A percentile compares a stretch with the other conserved stretches of the same genome.
Evolutionary conservation across 441 rosid species (phyloP).

Genomic region (Jatropha podagrica): DNA sequence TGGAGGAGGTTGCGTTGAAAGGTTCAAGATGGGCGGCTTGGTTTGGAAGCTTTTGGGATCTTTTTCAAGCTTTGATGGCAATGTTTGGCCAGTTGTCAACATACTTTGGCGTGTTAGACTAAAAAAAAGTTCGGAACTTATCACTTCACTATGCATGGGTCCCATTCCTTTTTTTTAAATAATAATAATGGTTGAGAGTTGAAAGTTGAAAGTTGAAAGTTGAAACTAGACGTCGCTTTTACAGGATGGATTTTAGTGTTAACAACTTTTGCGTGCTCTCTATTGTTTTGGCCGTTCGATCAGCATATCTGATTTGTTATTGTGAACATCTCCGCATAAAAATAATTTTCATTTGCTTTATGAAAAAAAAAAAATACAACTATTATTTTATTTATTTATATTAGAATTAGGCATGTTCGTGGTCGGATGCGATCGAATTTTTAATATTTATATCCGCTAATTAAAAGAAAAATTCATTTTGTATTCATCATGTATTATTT

Average conservation of each 20-base stretch:
- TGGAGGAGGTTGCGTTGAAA: slow-evolving; percentile 20
- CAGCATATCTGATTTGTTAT: neutral
- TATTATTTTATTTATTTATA: too few relatives aligned
- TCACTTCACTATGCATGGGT: slow-evolving; percentile 18
- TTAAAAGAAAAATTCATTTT: too few relatives aligned
- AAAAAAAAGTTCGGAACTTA: slow-evolving; percentile 33
- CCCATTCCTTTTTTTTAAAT: neutral
- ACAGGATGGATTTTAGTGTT: neutral
- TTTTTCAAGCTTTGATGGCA: neutral
- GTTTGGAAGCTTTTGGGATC: neutral
- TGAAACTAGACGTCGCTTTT: neutral
- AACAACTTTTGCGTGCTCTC: neutral
- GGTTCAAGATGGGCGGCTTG: slow-evolving; percentile 29
- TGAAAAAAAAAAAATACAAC: too few relatives aligned
- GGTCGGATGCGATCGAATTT: too few relatives aligned
- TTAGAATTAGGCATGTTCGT: too few relatives aligned
- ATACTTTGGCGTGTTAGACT: slow-evolving; percentile 21
- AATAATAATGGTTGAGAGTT: too few relatives aligned
- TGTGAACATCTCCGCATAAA: too few relatives aligned
- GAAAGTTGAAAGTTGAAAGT: too few relatives aligned
- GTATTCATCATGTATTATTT: too few relatives aligned
- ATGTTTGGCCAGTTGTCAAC: slow-evolving; percentile 11
- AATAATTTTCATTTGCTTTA: too few relatives aligned
- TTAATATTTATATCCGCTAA: too few relatives aligned
- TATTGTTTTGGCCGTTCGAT: neutral